These are phyloP conservation scores for Pleurotus sapidus DNA, from an alignment of 768 basidiomycete genomes.

Conservation along the genomic window DNA sequence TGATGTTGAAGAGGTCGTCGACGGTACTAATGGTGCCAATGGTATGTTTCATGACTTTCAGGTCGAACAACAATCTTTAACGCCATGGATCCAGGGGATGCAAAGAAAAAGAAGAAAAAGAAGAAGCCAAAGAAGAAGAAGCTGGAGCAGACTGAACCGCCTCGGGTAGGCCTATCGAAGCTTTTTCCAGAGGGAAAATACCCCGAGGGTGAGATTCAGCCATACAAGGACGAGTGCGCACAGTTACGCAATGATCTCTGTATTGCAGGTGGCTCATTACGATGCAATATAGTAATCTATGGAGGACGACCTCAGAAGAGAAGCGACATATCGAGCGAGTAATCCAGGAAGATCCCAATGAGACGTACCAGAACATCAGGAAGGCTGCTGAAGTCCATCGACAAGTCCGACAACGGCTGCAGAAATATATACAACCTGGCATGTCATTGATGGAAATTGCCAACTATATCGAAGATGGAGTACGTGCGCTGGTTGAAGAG, in stretches of 20 bases:
- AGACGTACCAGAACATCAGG: conserved; percentile 87
- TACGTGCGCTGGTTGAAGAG: conserved; percentile 89
- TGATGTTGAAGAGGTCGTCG: conserved; percentile 12
- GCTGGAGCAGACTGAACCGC: conserved; percentile 84
- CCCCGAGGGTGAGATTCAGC: conserved; percentile 89
- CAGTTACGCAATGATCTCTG: conserved; percentile 4
- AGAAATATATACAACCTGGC: conserved; percentile 83
- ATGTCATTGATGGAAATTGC: conserved; percentile 95
- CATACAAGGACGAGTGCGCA: conserved; percentile 89
- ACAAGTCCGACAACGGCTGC: conserved; percentile 81
- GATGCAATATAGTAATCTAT: conserved; percentile 64
- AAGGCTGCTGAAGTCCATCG: conserved; percentile 95
- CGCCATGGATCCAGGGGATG: conserved; percentile 37
- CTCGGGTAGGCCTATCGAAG: conserved; percentile 83
- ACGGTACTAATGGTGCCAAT: conserved; percentile 5
- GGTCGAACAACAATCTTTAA: background rate
- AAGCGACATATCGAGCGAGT: conserved; percentile 79
- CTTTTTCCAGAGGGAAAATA: conserved; percentile 85
- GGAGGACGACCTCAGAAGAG: conserved; percentile 89
- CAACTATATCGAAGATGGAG: conserved; percentile 89
- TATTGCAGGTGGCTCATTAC: conserved; percentile 1
- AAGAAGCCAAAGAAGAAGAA: conserved; percentile 90
- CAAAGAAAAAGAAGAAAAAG: conserved; percentile 89
- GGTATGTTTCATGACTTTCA: background rate
- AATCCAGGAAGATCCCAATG: conserved; percentile 74